phyloP scores from a whole-genome alignment of 352 stramenopile species.

The Phytophthora constricta region DNA sequence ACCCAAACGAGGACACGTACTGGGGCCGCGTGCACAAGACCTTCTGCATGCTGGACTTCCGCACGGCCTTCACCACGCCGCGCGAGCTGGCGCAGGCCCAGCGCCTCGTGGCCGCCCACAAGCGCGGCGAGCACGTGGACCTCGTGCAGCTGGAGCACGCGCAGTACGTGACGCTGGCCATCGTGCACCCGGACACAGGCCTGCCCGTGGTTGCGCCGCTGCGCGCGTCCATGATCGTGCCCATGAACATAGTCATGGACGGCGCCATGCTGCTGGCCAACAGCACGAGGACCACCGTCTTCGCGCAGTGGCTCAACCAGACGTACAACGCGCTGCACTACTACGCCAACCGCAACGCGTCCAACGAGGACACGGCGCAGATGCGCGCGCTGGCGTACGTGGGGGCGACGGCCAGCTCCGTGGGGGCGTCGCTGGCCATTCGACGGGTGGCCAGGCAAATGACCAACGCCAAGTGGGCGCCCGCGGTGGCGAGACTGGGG shows the following conservation, averaged over 20 bases:
- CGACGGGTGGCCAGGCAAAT: slow-evolving; percentile 60
- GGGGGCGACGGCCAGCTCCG: slow-evolving; percentile 75
- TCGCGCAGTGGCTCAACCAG: slow-evolving; percentile 89
- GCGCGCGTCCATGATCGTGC: slow-evolving; percentile 87
- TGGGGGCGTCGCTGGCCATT: slow-evolving; percentile 77
- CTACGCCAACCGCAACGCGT: slow-evolving; percentile 89
- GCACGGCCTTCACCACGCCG: slow-evolving; percentile 70
- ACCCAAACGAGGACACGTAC: slow-evolving; percentile 83
- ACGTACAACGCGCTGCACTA: slow-evolving; percentile 92
- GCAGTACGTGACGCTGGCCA: slow-evolving; percentile 71
- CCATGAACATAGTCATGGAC: slow-evolving; percentile 88
- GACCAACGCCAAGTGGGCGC: slow-evolving; percentile 51
- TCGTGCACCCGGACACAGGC: slow-evolving; percentile 80
- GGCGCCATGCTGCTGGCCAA: slow-evolving; percentile 81
- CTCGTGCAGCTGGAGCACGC: slow-evolving; percentile 50
- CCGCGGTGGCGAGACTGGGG: slow-evolving; percentile 65
- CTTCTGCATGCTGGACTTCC: slow-evolving; percentile 85
- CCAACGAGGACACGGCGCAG: slow-evolving; percentile 79
- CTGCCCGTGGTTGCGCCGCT: slow-evolving; percentile 70
- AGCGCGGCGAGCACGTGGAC: slow-evolving; percentile 50
- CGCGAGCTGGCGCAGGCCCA: slow-evolving; percentile 56
- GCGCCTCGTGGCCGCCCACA: slow-evolving; percentile 45
- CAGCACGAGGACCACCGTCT: slow-evolving; percentile 68
- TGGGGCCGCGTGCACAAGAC: slow-evolving; percentile 78
- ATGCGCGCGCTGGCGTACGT: slow-evolving; percentile 77